phyloP scores from a whole-genome alignment of 78 protist genomes.

The Trichosphaerium sp. region DNA sequence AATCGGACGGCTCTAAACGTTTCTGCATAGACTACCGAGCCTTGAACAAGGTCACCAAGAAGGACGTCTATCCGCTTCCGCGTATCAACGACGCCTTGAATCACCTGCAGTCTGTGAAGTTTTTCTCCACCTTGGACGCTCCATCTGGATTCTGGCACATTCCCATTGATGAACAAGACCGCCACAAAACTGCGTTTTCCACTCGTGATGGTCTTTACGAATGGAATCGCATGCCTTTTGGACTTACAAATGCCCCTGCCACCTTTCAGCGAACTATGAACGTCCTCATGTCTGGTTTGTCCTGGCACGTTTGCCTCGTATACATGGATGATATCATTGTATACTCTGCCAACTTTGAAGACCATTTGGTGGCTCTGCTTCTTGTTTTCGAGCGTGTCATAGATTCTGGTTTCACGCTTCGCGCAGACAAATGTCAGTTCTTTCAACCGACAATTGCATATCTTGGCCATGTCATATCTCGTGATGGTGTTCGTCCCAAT shows the following conservation, averaged over 20 bases:
- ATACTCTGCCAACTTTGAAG: no score
- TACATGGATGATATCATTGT: no score
- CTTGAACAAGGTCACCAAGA: not conserved
- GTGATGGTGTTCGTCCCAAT: no score
- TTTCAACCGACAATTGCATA: no score
- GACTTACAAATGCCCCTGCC: not conserved
- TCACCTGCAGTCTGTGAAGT: not conserved
- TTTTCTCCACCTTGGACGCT: not conserved
- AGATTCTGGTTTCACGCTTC: no score
- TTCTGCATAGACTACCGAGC: not conserved
- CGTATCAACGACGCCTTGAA: not conserved
- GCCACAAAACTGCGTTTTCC: not conserved
- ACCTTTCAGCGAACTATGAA: not conserved
- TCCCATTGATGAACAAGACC: not conserved
- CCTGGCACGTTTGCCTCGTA: no score
- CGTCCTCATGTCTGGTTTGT: not conserved
- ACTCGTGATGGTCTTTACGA: not conserved
- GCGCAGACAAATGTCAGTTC: no score
- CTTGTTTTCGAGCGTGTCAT: no score
- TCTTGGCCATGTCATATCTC: no score
- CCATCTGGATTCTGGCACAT: not conserved
- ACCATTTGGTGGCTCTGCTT: no score
- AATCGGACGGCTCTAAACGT: not conserved
- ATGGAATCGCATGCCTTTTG: no score
- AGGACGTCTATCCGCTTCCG: not conserved